Conservation (phyloP, 257 asterid species). For the Fraxinus cuspidata region DNA sequence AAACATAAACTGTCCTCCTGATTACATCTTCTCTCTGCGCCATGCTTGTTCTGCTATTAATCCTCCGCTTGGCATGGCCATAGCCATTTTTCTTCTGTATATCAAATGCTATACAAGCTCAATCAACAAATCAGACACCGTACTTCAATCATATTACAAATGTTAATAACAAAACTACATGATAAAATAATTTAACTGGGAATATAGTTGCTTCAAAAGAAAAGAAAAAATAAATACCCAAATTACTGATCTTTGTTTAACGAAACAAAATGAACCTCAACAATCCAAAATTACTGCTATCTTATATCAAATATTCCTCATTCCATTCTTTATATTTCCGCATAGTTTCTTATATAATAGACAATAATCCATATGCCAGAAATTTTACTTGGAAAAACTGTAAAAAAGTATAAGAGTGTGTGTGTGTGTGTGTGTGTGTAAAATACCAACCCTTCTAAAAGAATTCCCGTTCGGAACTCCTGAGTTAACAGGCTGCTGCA, state of each 20-base stretch:
- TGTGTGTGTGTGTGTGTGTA: too few species aligned
- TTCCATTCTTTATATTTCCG: neutral
- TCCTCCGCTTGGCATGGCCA: constrained; percentile 52
- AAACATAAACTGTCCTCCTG: constrained; percentile 72
- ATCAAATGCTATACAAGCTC: constrained; percentile 2
- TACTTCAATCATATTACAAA: neutral
- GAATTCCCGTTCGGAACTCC: constrained; percentile 54
- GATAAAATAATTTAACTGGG: neutral
- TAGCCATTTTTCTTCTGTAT: constrained; percentile 62
- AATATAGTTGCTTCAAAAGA: neutral
- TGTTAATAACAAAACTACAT: neutral
- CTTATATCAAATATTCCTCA: neutral
- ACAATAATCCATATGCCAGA: neutral
- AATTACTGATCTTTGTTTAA: neutral
- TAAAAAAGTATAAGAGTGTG: too few species aligned
- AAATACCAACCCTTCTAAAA: constrained; percentile 61
- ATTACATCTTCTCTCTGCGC: constrained; percentile 75
- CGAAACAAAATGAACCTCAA: neutral
- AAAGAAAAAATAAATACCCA: neutral
- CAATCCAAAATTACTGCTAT: neutral
- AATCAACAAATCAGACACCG: constrained; percentile 23
- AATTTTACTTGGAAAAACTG: neutral
- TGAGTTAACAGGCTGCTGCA: constrained; percentile 53
- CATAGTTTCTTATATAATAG: neutral
- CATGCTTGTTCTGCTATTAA: constrained; percentile 62